These are phyloP conservation scores for Basipetospora sp. DNA, from an alignment of 2,329 filamentous ascomycete species.

Conservation along the genomic window DNA sequence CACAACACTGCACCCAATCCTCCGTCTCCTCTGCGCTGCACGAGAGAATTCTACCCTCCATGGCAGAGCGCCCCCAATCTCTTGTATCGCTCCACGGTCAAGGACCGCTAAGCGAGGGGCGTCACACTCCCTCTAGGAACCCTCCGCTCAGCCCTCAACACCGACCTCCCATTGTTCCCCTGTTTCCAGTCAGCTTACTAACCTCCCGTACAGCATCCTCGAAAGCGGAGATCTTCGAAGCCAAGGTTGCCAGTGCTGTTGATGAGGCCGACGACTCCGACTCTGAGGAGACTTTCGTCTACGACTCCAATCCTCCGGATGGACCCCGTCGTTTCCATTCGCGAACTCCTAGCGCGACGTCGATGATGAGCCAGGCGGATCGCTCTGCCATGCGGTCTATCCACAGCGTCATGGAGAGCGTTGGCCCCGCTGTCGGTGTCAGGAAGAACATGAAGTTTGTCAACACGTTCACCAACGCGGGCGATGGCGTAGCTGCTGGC, in stretches of 20 bases:
- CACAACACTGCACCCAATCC: neutral
- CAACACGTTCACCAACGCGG: slow-evolving; percentile 54
- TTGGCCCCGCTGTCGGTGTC: slow-evolving; percentile 23
- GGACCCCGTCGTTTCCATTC: slow-evolving; percentile 69
- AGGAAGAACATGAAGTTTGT: slow-evolving; percentile 97
- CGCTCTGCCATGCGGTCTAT: slow-evolving; percentile 46
- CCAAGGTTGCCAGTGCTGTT: slow-evolving; percentile 87
- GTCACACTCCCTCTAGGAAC: neutral
- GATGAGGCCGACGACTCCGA: slow-evolving; percentile 94
- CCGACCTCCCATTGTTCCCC: neutral
- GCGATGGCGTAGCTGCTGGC: slow-evolving; percentile 35
- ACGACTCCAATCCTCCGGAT: slow-evolving; percentile 88
- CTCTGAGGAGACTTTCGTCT: slow-evolving; percentile 96
- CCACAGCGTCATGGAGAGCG: slow-evolving; percentile 49
- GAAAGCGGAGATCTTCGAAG: slow-evolving; percentile 96
- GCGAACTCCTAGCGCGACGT: slow-evolving; percentile 84
- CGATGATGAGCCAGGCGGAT: slow-evolving; percentile 58
- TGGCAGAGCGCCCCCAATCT: neutral
- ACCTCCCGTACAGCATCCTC: slow-evolving; percentile 49
- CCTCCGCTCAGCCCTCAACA: too few species aligned
- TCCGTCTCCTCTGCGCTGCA: neutral
- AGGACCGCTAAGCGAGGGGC: neutral
- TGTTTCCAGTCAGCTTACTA: slow-evolving; percentile 1
- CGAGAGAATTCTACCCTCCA: neutral
- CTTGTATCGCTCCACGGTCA: neutral